Conservation (phyloP, 2,329 filamentous ascomycete genomes). For the Phialocephala sp. region DNA sequence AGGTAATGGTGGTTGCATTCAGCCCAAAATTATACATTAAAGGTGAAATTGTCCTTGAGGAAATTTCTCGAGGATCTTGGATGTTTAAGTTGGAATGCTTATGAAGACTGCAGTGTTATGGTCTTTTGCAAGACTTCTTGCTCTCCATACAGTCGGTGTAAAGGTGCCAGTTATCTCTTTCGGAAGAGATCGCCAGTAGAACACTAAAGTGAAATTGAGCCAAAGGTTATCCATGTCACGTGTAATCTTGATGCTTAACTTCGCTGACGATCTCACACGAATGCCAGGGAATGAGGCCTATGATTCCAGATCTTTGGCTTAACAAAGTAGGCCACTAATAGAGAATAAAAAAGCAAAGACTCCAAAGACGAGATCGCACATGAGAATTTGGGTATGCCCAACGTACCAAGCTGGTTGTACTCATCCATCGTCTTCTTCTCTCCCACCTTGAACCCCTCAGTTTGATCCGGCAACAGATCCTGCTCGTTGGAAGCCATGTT, state of each 20-base stretch:
- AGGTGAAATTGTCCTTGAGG: not conserved
- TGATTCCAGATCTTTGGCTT: not conserved
- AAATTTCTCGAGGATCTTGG: not conserved
- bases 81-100: not conserved
- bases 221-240: constrained; percentile 2
- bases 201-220: not conserved
- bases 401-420: constrained; percentile 89
- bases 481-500: constrained; percentile 64
- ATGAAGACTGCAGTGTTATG: not conserved
- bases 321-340: not conserved
- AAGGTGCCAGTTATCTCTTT: not conserved
- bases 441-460: constrained; percentile 96
- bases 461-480: constrained; percentile 85
- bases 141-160: not conserved
- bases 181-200: not conserved
- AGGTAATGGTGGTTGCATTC: not conserved
- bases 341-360: not conserved
- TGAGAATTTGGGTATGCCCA: not conserved
- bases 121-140: not conserved
- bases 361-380: not conserved
- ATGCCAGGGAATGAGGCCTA: not conserved
- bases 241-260: constrained; percentile 4
- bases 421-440: constrained; percentile 98
- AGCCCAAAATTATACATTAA: not conserved
- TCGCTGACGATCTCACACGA: not conserved